Conservation (phyloP, 805 yeast genomes). For the Kazachstania africana region DNA sequence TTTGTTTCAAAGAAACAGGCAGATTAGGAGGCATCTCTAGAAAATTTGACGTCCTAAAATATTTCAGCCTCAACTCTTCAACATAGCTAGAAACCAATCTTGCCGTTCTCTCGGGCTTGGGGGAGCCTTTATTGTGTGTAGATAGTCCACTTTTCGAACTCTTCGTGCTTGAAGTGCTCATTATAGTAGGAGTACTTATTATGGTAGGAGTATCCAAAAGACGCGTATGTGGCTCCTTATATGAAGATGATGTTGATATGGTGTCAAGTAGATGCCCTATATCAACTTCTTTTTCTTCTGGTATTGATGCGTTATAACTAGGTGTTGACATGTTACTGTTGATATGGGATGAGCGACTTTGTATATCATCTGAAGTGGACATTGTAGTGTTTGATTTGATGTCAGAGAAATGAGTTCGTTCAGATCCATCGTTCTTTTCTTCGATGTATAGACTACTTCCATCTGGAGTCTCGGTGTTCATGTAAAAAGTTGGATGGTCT, state of each 20-base stretch:
- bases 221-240: too few relatives aligned
- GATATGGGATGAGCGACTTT: too few relatives aligned
- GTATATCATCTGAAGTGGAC: too few relatives aligned
- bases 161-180: not conserved
- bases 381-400: too few relatives aligned
- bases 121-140: not conserved
- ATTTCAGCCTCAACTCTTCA: constrained; percentile 23
- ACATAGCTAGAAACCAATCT: constrained; percentile 25
- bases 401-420: too few relatives aligned
- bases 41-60: constrained; percentile 24
- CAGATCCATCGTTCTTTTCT: too few relatives aligned
- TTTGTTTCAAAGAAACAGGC: constrained; percentile 23
- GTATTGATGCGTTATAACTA: too few relatives aligned
- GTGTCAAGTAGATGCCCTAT: too few relatives aligned
- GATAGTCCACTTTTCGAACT: constrained; percentile 2
- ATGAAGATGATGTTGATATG: too few relatives aligned
- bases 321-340: too few relatives aligned
- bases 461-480: constrained; percentile 6
- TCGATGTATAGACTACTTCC: too few relatives aligned
- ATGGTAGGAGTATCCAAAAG: not conserved
- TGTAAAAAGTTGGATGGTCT: constrained; percentile 18
- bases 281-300: too few relatives aligned
- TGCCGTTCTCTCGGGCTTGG: constrained; percentile 14
- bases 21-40: constrained; percentile 26
- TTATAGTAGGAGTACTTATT: not conserved